Evolutionary conservation across 129 eudicot species (phyloP).

Genomic region (Chrysanthemum lavandulifolium): DNA sequence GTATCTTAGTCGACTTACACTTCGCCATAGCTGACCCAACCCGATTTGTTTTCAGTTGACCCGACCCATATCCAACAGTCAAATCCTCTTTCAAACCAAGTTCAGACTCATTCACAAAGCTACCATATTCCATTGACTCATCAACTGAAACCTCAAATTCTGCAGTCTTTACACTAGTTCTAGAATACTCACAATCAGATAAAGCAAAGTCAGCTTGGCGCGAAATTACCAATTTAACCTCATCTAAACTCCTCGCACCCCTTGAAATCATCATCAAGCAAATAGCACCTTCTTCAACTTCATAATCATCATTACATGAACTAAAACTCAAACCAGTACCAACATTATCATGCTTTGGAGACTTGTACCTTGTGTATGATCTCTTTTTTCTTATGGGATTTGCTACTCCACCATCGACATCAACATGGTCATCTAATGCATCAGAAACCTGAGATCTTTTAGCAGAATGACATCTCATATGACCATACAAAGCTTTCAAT

Average conservation of each 20-base stretch:
- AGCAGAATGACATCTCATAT: constrained; percentile 66
- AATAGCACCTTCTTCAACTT: constrained; percentile 50
- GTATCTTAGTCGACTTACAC: constrained; percentile 27
- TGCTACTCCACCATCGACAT: constrained; percentile 27
- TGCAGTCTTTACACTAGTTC: constrained; percentile 23
- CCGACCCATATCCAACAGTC: constrained; percentile 17
- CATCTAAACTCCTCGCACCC: constrained; percentile 48
- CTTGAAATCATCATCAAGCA: constrained; percentile 74
- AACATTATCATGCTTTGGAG: constrained; percentile 29
- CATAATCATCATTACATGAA: constrained; percentile 37
- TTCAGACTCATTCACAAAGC: constrained; percentile 26
- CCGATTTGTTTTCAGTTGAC: constrained; percentile 12
- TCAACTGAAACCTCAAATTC: constrained; percentile 39
- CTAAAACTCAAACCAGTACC: constrained; percentile 21
- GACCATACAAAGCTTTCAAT: constrained; percentile 76
- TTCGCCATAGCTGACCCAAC: constrained; percentile 20
- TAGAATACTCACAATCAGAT: constrained; percentile 23
- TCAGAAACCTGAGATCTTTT: constrained; percentile 37
- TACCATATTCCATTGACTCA: constrained; percentile 25
- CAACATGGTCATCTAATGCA: constrained; percentile 26
- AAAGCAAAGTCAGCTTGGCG: constrained; percentile 31
- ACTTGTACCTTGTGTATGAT: constrained; percentile 59
- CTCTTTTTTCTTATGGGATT: constrained; percentile 52
- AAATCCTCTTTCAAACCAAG: constrained; percentile 23
- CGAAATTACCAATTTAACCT: constrained; percentile 23